These are phyloP conservation scores for Lomentospora prolificans DNA, from an alignment of 2,329 filamentous ascomycete species.

Conservation along the genomic window DNA sequence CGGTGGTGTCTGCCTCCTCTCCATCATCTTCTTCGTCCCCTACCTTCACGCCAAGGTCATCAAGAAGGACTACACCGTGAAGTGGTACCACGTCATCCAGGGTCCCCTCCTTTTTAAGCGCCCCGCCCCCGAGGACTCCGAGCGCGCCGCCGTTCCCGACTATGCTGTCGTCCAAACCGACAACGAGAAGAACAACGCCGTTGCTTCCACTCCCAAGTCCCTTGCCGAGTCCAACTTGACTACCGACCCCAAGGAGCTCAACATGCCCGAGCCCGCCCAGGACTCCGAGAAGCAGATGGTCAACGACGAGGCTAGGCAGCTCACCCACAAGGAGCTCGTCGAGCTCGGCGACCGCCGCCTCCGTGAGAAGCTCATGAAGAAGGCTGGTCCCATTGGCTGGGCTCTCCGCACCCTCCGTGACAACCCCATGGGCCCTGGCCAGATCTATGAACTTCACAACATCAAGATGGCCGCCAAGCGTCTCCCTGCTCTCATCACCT, in stretches of 20 bases:
- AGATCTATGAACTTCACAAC: slow-evolving; percentile 67
- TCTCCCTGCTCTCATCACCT: slow-evolving; percentile 56
- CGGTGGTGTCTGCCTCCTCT: slow-evolving; percentile 45
- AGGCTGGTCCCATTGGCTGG: slow-evolving; percentile 65
- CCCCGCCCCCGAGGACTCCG: slow-evolving; percentile 39
- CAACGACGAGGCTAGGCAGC: slow-evolving; percentile 36
- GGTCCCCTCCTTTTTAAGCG: slow-evolving; percentile 59
- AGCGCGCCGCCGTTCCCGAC: slow-evolving; percentile 54
- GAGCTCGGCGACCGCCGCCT: slow-evolving; percentile 45
- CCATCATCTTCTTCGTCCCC: slow-evolving; percentile 64
- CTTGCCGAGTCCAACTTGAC: slow-evolving; percentile 26
- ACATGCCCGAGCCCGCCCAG: slow-evolving; percentile 23
- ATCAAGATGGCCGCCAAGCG: slow-evolving; percentile 53
- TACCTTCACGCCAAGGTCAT: slow-evolving; percentile 57
- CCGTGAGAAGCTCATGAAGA: slow-evolving; percentile 53
- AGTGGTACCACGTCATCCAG: slow-evolving; percentile 50
- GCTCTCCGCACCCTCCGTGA: slow-evolving; percentile 68
- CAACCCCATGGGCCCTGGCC: slow-evolving; percentile 62
- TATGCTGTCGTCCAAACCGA: slow-evolving; percentile 61
- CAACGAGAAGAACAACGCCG: slow-evolving; percentile 18
- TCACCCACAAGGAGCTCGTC: slow-evolving; percentile 51
- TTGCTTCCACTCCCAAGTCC: slow-evolving; percentile 8
- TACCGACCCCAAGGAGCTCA: slow-evolving; percentile 33
- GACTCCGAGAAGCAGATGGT: slow-evolving; percentile 34
- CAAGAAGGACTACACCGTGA: slow-evolving; percentile 56